Base-by-base conservation (phyloP, 2,329 filamentous ascomycete species). In the Cladophialophora bantiana region DNA sequence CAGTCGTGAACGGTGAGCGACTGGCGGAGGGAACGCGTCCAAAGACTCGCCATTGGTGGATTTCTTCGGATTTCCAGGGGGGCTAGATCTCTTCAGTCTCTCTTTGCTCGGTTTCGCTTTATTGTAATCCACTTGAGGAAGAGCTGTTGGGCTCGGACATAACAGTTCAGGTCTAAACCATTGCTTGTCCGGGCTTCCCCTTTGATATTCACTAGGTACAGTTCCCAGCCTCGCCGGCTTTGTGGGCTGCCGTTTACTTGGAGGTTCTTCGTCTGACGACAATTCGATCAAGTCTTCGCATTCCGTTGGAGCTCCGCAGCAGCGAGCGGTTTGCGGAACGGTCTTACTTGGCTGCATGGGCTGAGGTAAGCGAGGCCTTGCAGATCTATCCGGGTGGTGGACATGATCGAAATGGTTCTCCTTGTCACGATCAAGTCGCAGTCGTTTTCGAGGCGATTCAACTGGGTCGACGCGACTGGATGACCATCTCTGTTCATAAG, bases 401-500 rank as follows among this genome's bases (percentile, higher is more conserved):
- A 34, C 56, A 31, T 35, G 34, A 12, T 58, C 31, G 13, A 55
- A 26, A 3, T 26, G 32, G 57, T 70, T 70, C 38, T 72, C 63
- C 63, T 71, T 66, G 32, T 62, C 58, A 7, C 73, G 62, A n/a
- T 62, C 64, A 20, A 71, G 68, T 61, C 71, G 77, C 54, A 72
- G 74, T 38, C 77, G 76, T 70, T 82, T 82, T 4, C 72, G 61
- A 4, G 77, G 69, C 40, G 75, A 74, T 61, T 77, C 75, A 4
- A 48, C 64, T 18, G 42, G 38, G 18, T 69, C 69, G 18, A 36
- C 40, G 12, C 66, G 61, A 38, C 52, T 60, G 50, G 56, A 31
- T 9, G 62, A 20, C 35, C 83, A 81, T 42, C 84, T 80, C 62
- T 86, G 79, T 70, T 93, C 90, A 68, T 87, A 92, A 0, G 90